These are phyloP conservation scores for Didymella keratinophila DNA, from an alignment of 2,329 filamentous ascomycete genomes.

Conservation along the genomic window DNA sequence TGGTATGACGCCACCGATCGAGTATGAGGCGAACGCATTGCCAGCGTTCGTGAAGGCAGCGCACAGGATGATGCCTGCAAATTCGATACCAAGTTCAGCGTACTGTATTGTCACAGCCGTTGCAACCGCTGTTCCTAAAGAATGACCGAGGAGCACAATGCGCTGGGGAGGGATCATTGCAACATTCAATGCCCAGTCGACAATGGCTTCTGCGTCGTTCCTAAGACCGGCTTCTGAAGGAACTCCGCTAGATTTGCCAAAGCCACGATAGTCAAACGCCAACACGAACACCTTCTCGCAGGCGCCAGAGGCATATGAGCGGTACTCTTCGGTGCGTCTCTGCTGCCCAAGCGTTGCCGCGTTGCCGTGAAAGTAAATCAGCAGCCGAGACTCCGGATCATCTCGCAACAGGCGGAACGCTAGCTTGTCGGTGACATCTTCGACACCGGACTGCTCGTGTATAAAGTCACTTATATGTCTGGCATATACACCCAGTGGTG, in stretches of 20 bases:
- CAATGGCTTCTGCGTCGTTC: conserved; percentile 75
- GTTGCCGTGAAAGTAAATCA: conserved; percentile 69
- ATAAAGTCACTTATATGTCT: conserved; percentile 73
- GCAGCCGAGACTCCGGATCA: conserved; percentile 61
- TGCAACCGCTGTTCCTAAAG: conserved; percentile 85
- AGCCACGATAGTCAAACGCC: conserved; percentile 91
- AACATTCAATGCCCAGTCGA: conserved; percentile 76
- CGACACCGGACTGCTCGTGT: conserved; percentile 44
- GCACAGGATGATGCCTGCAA: conserved; percentile 81
- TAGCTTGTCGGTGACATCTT: conserved; percentile 58
- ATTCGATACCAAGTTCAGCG: conserved; percentile 66
- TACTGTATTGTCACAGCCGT: conserved; percentile 77
- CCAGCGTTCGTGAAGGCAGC: conserved; percentile 80
- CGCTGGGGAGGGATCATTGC: conserved; percentile 71
- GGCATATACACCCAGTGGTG: conserved; percentile 79
- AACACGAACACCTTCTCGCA: conserved; percentile 69
- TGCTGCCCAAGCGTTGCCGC: conserved; percentile 79
- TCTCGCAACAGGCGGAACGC: conserved; percentile 61
- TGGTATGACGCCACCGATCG: conserved; percentile 77
- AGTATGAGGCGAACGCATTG: conserved; percentile 77
- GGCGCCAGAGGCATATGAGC: conserved; percentile 72
- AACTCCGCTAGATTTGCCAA: conserved; percentile 78
- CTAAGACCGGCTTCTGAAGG: conserved; percentile 84
- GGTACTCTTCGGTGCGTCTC: conserved; percentile 78
- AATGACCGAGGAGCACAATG: conserved; percentile 86